phyloP scores from a whole-genome alignment of 768 basidiomycete genomes.

The Mycena pura region DNA sequence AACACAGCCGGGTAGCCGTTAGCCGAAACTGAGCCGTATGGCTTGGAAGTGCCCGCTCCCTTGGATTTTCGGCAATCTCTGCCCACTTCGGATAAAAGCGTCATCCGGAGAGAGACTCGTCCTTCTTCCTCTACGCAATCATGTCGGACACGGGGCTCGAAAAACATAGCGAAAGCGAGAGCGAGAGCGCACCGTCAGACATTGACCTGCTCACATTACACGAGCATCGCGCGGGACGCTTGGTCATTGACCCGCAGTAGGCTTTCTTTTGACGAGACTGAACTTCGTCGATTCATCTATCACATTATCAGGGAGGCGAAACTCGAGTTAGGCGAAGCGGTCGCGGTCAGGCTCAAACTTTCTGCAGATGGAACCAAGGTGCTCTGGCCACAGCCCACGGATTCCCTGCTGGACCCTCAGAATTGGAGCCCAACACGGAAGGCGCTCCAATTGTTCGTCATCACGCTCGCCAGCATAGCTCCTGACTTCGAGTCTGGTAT shows the following conservation, averaged over 20 bases:
- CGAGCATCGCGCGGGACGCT: conserved; percentile 57
- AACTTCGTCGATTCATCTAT: neutral
- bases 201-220: conserved; percentile 48
- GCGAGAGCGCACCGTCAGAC: conserved; percentile 3
- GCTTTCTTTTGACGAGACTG: too few species aligned
- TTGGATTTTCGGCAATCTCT: too few species aligned
- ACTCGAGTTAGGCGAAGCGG: conserved; percentile 58
- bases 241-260: conserved; percentile 65
- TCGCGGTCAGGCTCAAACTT: conserved; percentile 57
- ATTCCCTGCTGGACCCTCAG: conserved; percentile 40
- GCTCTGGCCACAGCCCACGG: conserved; percentile 64
- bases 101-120: too few species aligned
- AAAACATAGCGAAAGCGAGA: too few species aligned
- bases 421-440: conserved; percentile 57
- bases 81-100: too few species aligned
- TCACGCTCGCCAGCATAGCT: conserved; percentile 54
- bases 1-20: too few species aligned
- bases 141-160: too few species aligned
- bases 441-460: conserved; percentile 53
- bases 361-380: conserved; percentile 58
- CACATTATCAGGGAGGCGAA: conserved; percentile 56
- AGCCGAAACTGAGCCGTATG: too few species aligned
- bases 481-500: conserved; percentile 67
- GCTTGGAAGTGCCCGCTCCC: too few species aligned
- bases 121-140: too few species aligned